These are phyloP conservation scores for Tremella yokohamensis DNA, from an alignment of 768 basidiomycete genomes.

Conservation along the genomic window DNA sequence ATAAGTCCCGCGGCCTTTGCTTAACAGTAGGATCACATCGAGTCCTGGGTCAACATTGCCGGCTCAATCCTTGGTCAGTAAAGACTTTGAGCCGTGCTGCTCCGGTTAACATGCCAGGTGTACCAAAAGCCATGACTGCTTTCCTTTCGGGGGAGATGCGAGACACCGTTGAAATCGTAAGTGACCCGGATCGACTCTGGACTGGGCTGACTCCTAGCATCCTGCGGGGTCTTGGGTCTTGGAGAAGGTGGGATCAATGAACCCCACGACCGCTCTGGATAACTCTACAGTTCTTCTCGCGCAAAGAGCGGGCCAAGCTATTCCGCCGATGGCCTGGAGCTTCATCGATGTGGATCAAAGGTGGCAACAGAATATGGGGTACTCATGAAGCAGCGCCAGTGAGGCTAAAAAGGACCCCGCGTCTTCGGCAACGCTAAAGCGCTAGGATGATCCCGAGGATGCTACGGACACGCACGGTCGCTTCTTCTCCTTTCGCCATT, in stretches of 20 bases:
- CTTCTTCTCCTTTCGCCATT: constrained; percentile 71
- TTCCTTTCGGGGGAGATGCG: constrained; percentile 95
- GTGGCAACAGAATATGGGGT: constrained; percentile 57
- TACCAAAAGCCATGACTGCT: constrained; percentile 86
- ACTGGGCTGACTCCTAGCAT: constrained; percentile 31
- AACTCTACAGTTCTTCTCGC: constrained; percentile 79
- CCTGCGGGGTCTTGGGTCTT: constrained; percentile 51
- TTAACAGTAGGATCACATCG: constrained; percentile 65
- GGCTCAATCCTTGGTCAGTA: constrained; percentile 80
- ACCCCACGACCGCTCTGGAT: background rate
- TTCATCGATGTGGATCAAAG: constrained; percentile 93
- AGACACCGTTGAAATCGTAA: constrained; percentile 60
- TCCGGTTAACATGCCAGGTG: constrained; percentile 22
- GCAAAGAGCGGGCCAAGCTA: constrained; percentile 78
- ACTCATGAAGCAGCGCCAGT: constrained; percentile 31
- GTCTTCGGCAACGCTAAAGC: constrained; percentile 44
- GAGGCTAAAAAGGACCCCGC: background rate
- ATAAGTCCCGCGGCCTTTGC: background rate
- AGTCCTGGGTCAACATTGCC: constrained; percentile 75
- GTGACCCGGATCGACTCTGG: constrained; percentile 63
- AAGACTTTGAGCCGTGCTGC: background rate
- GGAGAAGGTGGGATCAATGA: constrained; percentile 42
- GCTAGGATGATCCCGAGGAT: constrained; percentile 69
- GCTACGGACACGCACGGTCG: constrained; percentile 65
- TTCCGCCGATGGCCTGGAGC: constrained; percentile 95